Evolutionary conservation across 2,329 filamentous ascomycete genomes (phyloP), one percentile per base, ranked within the genome.

Genomic region (Colletotrichum sp.): DNA sequence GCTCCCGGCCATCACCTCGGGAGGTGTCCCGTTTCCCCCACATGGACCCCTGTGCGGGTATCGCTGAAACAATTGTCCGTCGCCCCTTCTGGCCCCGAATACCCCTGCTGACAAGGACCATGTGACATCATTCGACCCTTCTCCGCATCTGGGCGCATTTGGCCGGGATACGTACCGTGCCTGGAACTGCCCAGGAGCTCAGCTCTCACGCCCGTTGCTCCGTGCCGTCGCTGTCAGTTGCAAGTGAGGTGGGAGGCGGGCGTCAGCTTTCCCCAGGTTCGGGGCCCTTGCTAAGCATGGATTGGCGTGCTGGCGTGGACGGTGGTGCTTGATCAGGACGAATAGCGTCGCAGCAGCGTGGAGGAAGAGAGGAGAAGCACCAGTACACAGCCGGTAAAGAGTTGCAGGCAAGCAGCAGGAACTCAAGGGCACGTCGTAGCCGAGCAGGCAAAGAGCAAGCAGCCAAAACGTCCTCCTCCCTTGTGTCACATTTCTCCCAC

Each of bases 51-150:
- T 32, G 13, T 2, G 16, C 32, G 61, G 61, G 8, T 26, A 9
- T 21, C 61, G 61, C 61, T 64, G 61, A 38, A 75, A 75, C 34
- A 52, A 60, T 75, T 58, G 16, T 73, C 64, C 73, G 64, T 30
- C 18, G 26, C 13, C 26, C 24, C 34, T 32, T 24, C 48, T 32
- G 52, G 30, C 13, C 28, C 36, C 15, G 8, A 21, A 18, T 15
- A 73, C 69, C 69, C 70, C 58, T 60, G 73, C 18, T 48, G 21
- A 28, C 13, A n/a, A 62, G 36, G 34, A 48, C 15, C n/a, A 73
- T 61, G 68, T 77, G 75, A 77, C 75, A 77, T 77, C 75, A 77
- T 77, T 26, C 38, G 64, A 75, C 55, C 21, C 64, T 77, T 77
- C 75, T 77, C 75, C 75, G 75, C 75, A 77, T 71, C 36, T 75